phyloP scores from a whole-genome alignment of 495 filamentous ascomycete genomes.

The Aspergillus hancockii region DNA sequence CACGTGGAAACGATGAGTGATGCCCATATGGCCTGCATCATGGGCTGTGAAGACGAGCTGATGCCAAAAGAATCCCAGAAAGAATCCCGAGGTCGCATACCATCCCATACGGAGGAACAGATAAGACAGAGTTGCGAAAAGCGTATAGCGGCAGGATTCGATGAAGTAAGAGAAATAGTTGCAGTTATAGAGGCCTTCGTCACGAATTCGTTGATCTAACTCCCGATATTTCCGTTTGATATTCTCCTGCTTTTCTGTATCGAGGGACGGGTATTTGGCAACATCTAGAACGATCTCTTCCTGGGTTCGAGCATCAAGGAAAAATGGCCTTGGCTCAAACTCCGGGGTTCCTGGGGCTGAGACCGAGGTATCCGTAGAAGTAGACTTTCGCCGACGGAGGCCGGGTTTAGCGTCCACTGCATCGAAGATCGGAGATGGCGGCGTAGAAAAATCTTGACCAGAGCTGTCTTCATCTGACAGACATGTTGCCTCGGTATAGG shows the following conservation, averaged over 20 bases:
- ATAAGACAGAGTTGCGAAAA: conserved; percentile 65
- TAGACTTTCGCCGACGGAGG: conserved; percentile 31
- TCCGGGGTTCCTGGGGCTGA: conserved; percentile 31
- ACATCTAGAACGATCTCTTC: conserved; percentile 75
- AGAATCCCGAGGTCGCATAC: conserved; percentile 74
- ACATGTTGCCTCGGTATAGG: conserved; percentile 42
- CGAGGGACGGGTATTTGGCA: conserved; percentile 79
- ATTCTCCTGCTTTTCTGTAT: conserved; percentile 69
- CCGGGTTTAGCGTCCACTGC: conserved; percentile 38
- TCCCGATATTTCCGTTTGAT: conserved; percentile 81
- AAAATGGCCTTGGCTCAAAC: conserved; percentile 51
- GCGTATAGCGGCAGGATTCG: conserved; percentile 72
- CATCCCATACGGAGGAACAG: conserved; percentile 68
- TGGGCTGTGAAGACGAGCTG: conserved; percentile 94
- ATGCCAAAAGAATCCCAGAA: conserved; percentile 88
- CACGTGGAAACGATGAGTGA: conserved; percentile 81
- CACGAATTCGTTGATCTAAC: conserved; percentile 68
- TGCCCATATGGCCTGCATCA: conserved; percentile 97
- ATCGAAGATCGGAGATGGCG: conserved; percentile 71
- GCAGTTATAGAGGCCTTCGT: conserved; percentile 80
- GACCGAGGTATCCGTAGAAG: conserved; percentile 37
- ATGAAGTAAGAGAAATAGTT: conserved; percentile 80
- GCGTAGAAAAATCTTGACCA: conserved; percentile 42
- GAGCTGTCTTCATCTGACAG: conserved; percentile 43
- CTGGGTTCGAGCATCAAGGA: conserved; percentile 72